phyloP scores from a whole-genome alignment of 2,329 filamentous ascomycete species.

The Ophiocordyceps camponoti-leonardi region DNA sequence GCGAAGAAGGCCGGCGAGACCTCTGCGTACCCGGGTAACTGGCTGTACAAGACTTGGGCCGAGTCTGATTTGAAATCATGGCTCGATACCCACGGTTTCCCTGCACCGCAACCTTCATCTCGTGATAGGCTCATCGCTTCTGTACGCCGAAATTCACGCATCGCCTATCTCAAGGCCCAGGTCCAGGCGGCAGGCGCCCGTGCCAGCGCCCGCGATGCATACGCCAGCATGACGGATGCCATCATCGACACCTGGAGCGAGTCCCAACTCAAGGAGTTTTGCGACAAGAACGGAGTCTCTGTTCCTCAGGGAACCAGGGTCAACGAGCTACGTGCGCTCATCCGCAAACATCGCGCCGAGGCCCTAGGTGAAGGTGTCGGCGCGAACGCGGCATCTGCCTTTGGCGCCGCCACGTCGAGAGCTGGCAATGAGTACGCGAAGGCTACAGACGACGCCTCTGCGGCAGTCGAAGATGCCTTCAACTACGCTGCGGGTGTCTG shows the following conservation, averaged over 20 bases:
- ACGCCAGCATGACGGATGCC: conserved; percentile 61
- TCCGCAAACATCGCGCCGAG: conserved; percentile 69
- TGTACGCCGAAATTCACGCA: conserved; percentile 77
- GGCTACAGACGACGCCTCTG: conserved; percentile 51
- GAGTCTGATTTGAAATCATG: conserved; percentile 89
- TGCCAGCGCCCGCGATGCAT: conserved; percentile 50
- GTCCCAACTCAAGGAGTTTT: conserved; percentile 75
- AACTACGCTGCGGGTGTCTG: conserved; percentile 42
- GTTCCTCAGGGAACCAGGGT: conserved; percentile 83
- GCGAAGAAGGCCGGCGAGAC: conserved; percentile 65
- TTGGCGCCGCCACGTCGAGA: conserved; percentile 56
- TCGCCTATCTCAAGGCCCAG: conserved; percentile 54
- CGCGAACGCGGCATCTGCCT: conserved; percentile 39
- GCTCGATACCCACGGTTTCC: conserved; percentile 77
- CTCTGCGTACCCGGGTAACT: conserved; percentile 77
- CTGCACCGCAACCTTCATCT: conserved; percentile 64
- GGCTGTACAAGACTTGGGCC: conserved; percentile 83
- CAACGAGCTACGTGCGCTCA: conserved; percentile 78
- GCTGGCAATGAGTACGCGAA: conserved; percentile 62
- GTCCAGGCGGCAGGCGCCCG: conserved; percentile 42
- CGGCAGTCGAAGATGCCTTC: conserved; percentile 50
- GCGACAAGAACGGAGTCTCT: conserved; percentile 70
- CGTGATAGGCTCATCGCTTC: conserved; percentile 80
- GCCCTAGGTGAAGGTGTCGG: conserved; percentile 49
- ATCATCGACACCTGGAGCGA: conserved; percentile 86